These are phyloP conservation scores for Pulicaria dysenterica DNA, from an alignment of 129 eudicot species.

Conservation along the genomic window DNA sequence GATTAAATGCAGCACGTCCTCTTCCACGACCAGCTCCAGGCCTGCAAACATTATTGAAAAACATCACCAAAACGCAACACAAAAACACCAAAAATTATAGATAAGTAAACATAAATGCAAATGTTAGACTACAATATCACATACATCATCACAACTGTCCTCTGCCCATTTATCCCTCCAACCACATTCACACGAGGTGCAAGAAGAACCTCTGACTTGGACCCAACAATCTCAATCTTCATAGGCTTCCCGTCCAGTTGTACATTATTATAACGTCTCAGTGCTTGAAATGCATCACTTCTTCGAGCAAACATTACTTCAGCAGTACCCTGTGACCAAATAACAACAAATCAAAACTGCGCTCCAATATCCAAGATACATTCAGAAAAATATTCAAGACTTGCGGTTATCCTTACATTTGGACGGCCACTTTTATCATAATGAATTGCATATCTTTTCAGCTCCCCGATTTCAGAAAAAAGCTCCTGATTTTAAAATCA, in stretches of 20 bases:
- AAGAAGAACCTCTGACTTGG: conserved; percentile 51
- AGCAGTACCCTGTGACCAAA: conserved; percentile 69
- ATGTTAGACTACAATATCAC: conserved; percentile 3
- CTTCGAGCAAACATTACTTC: conserved; percentile 76
- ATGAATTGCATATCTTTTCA: conserved; percentile 88
- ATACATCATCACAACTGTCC: conserved; percentile 83
- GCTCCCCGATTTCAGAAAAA: conserved; percentile 92
- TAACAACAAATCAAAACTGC: neutral
- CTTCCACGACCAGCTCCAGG: conserved; percentile 59
- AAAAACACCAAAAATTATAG: neutral
- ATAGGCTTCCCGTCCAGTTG: conserved; percentile 89
- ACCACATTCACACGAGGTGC: conserved; percentile 79
- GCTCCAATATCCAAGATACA: neutral
- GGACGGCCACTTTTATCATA: conserved; percentile 82
- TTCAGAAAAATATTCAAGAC: too few species aligned
- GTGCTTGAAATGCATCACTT: conserved; percentile 84
- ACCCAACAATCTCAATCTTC: conserved; percentile 81
- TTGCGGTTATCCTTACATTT: conserved; percentile 56
- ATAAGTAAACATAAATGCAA: too few species aligned
- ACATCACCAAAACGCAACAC: neutral
- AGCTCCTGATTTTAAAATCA: conserved; percentile 68
- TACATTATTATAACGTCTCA: conserved; percentile 74
- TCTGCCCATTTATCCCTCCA: conserved; percentile 75
- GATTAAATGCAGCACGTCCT: conserved; percentile 47
- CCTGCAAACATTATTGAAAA: conserved; percentile 42